Conservation (phyloP, 2,329 filamentous ascomycete species). For the Aspergillus oerlinghausenensis region DNA sequence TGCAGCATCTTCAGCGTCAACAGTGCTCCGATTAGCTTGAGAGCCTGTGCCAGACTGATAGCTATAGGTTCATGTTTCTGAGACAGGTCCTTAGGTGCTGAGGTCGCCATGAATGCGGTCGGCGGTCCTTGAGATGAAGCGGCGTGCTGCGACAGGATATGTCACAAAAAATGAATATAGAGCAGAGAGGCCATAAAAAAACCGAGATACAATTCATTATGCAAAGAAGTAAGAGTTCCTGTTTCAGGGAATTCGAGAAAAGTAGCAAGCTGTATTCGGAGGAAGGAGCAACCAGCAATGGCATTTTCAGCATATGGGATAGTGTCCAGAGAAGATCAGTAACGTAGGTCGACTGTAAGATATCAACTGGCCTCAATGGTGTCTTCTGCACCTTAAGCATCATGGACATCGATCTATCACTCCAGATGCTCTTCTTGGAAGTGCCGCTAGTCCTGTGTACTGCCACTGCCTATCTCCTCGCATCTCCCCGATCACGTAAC, state of each 20-base stretch:
- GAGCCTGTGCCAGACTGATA: constrained; percentile 7
- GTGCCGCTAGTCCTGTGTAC: background rate
- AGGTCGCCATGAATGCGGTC: background rate
- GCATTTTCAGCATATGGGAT: too few species aligned
- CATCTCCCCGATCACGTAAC: constrained; percentile 1
- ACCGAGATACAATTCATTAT: background rate
- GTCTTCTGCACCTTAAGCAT: too few species aligned
- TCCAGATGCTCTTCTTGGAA: background rate
- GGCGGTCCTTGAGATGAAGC: background rate
- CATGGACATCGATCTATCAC: background rate
- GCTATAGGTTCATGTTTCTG: constrained; percentile 1
- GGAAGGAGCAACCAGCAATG: background rate
- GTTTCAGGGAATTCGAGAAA: background rate
- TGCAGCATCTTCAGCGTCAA: constrained; percentile 24
- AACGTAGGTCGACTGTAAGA: too few species aligned
- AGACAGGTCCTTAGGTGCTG: background rate
- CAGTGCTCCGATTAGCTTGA: constrained; percentile 18
- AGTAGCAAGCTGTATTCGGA: background rate
- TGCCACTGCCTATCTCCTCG: background rate
- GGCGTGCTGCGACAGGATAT: background rate
- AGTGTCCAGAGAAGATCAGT: too few species aligned
- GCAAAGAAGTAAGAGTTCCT: background rate
- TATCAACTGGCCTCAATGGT: too few species aligned
- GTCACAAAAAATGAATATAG: background rate
- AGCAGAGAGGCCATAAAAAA: background rate